Base-by-base conservation (phyloP, 148 eudicot species). In the Vaccinium macrocarpon region DNA sequence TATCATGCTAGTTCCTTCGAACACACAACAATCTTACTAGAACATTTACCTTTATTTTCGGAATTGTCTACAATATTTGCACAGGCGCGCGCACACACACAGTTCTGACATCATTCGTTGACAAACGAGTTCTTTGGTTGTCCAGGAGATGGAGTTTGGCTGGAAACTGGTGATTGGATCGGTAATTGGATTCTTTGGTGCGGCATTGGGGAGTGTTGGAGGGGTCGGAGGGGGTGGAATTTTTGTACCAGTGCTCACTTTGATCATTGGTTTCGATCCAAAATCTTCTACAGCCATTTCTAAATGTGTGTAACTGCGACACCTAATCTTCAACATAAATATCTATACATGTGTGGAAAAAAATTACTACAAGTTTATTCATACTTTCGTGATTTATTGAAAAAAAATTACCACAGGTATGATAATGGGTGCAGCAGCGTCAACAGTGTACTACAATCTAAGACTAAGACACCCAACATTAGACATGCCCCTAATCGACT, bases 351-450 rank as follows among this genome's bases (percentile, higher is more conserved):
- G 38, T 35, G 38, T 35, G 35, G 2, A 35, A 35, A 35, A 35
- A 35, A 35, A 35, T 35, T 35, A 2, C 38, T 35, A 2, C 38
- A 35, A 2, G 38, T 35, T 35, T 2, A 35, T 35, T 35, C 38
- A 2, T 35, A 35, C 38, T 35, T 35, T n/a, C 3, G 71, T 9
- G 29, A 13, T 70, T 25, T 9, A 23, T 66, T 49, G 23, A n/a
- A n/a, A n/a, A n/a, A n/a, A n/a, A n/a, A n/a, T n/a, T n/a, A n/a
- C 46, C 76, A 42, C 87, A 93, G 96, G 96, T 86, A 93, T 93
- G 96, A 91, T 93, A 3, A 91, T 91, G 96, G 94, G 96, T 62
- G 93, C 90, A 42, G 90, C 96, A 75, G 91, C 88, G 57, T 91
- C 96, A 75, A 88, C 94, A 46, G 93, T 91, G 55, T 89, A 89